Evolutionary conservation across 768 basidiomycete genomes (phyloP), one percentile per base, ranked within the genome.

Genomic region (Boletales sp.): DNA sequence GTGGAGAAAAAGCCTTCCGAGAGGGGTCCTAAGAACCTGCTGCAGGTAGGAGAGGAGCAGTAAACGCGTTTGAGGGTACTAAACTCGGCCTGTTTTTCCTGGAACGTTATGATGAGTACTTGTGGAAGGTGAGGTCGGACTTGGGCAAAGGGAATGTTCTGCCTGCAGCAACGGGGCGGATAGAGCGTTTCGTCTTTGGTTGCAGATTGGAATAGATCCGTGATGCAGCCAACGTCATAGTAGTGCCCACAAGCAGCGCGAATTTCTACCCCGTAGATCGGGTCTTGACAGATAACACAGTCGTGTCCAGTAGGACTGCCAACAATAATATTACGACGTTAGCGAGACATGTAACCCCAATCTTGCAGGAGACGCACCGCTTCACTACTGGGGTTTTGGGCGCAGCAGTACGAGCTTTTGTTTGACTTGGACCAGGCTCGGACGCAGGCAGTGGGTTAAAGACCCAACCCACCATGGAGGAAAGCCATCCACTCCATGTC

Each of bases 151-250:
- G 69, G 55, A 18, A 75, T 70, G 8, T 52, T 50, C 30, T 57
- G 57, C 31, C 63, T 54, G 51, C 74, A 75, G 53, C 74, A 74
- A 21, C 67, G 66, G 30, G 74, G 73, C 4, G 73, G 74, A 54
- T 64, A 73, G 28, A 76, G 65, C 1, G 66, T 58, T 50, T 75
- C 74, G 55, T 75, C 74, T 17, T 49, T 54, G 5, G 60, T 65
- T 1, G 73, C 62, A 13, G 62, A 51, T 45, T 66, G 51, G 61
- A 74, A 71, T 41, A 75, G 64, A 33, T 65, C 56, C 4, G 61
- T 59, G 28, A 67, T 10, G 53, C 74, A 75, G n/a, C 2, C 56
- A 11, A 54, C 49, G 45, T 72, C 72, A 48, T 72, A 73, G 49
- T 54, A 54, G 51, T 75, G 70, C 21, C 65, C 62, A 44, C 73